These are phyloP conservation scores for Aspergillus sp. DNA, from an alignment of 2,329 filamentous ascomycete species.

Conservation along the genomic window DNA sequence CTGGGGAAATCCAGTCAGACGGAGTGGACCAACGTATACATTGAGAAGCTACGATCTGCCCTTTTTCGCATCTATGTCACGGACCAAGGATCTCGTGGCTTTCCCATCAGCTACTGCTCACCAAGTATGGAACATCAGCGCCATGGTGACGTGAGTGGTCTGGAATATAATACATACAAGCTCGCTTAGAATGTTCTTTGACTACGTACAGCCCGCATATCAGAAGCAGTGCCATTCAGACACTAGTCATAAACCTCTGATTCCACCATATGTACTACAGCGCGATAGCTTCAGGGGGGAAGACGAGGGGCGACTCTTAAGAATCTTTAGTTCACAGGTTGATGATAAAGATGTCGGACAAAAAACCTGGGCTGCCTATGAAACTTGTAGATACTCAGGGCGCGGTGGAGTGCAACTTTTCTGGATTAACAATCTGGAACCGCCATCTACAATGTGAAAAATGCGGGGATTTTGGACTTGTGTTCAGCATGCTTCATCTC, in stretches of 20 bases:
- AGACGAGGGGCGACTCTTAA: constrained; percentile 33
- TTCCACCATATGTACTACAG: constrained; percentile 30
- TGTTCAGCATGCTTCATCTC: constrained; percentile 42
- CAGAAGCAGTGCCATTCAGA: constrained; percentile 42
- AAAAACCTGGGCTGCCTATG: constrained; percentile 27
- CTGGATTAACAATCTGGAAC: constrained; percentile 44
- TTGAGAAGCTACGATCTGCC: constrained; percentile 35
- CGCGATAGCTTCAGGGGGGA: constrained; percentile 21
- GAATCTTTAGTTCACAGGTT: constrained; percentile 36
- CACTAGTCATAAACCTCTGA: constrained; percentile 32
- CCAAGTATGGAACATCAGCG: constrained; percentile 42
- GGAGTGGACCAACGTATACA: constrained; percentile 39
- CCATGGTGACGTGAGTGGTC: constrained; percentile 41
- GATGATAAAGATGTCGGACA: constrained; percentile 37
- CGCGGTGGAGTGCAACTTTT: constrained; percentile 43
- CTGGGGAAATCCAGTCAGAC: constrained; percentile 40
- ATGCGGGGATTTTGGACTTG: constrained; percentile 43
- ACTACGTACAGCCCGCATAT: constrained; percentile 41
- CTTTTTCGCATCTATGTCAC: constrained; percentile 43
- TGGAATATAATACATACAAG: constrained; percentile 44
- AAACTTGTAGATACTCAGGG: constrained; percentile 35
- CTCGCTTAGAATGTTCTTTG: constrained; percentile 38
- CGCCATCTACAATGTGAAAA: constrained; percentile 42
- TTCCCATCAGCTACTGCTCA: constrained; percentile 44
- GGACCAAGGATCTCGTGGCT: constrained; percentile 40